Percentiles rank a stretch among this genome's conserved stretches.
Evolutionary conservation across 495 filamentous ascomycete species (phyloP).

Genomic region (Aspergillus campestris): DNA sequence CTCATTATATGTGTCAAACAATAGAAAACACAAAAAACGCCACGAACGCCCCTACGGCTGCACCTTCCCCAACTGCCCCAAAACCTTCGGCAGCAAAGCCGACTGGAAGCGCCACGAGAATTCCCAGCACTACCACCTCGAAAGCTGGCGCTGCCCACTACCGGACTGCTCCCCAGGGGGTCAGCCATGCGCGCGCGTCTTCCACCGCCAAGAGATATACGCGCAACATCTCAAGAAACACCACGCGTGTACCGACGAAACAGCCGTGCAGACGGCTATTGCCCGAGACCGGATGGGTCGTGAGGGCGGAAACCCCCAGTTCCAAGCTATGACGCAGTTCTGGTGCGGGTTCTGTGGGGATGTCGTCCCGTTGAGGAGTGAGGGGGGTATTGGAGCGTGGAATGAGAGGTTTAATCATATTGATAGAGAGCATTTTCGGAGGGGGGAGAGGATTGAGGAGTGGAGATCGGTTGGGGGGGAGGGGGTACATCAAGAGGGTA

Average conservation of each 20-base stretch:
- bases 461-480: slow-evolving; percentile 23
- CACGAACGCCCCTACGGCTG: slow-evolving; percentile 85
- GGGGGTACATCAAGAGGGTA: neutral
- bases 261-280: slow-evolving; percentile 37
- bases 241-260: slow-evolving; percentile 33
- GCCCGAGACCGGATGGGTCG: slow-evolving; percentile 54
- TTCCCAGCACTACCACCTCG: slow-evolving; percentile 69
- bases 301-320: slow-evolving; percentile 31
- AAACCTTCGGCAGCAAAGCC: slow-evolving; percentile 82
- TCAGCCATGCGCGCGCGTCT: slow-evolving; percentile 46
- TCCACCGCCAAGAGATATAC: slow-evolving; percentile 55
- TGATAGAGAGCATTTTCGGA: slow-evolving; percentile 61
- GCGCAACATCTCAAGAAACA: slow-evolving; percentile 47
- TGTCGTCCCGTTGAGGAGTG: slow-evolving; percentile 46
- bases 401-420: slow-evolving; percentile 84
- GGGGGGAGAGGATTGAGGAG: slow-evolving; percentile 38
- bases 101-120: slow-evolving; percentile 97
- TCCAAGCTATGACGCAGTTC: slow-evolving; percentile 55
- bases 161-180: slow-evolving; percentile 23
- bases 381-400: slow-evolving; percentile 47
- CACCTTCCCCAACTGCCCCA: slow-evolving; percentile 65
- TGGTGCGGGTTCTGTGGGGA: slow-evolving; percentile 85
- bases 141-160: slow-evolving; percentile 67
- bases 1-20: slow-evolving; percentile 10
- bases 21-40: slow-evolving; percentile 80